A percentile compares a stretch with the other conserved stretches of the same genome.
These are phyloP conservation scores for Helicostylum pulchrum DNA, from an alignment of 192 early-diverging fungal species.

Conservation along the genomic window DNA sequence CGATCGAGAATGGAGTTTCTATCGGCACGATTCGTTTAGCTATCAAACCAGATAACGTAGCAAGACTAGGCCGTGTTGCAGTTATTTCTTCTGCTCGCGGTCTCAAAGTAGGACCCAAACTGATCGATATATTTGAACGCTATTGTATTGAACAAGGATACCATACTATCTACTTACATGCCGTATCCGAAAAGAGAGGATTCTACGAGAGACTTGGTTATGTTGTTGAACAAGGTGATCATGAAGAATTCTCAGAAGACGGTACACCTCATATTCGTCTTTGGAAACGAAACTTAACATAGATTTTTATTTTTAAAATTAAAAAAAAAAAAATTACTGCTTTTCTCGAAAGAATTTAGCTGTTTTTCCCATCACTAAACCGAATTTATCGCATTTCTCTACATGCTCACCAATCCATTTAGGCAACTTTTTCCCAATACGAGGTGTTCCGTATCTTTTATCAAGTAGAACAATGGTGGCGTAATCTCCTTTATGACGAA, in stretches of 20 bases:
- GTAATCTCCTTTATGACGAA: constrained; percentile 86
- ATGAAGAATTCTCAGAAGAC: constrained; percentile 28
- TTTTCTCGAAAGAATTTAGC: constrained; percentile 47
- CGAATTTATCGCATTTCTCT: constrained; percentile 49
- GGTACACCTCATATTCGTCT: constrained; percentile 29
- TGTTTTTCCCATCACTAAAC: constrained; percentile 36
- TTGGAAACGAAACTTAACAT: constrained; percentile 2
- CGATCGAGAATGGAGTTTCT: background rate
- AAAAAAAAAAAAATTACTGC: background rate
- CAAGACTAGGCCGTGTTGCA: constrained; percentile 30
- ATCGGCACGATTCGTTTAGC: constrained; percentile 27
- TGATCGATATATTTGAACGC: no score
- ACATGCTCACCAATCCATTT: constrained; percentile 67
- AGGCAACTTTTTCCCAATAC: constrained; percentile 67
- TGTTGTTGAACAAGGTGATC: constrained; percentile 27
- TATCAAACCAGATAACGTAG: constrained; percentile 14
- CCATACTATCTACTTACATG: no score
- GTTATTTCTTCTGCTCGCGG: constrained; percentile 26
- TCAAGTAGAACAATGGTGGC: constrained; percentile 83
- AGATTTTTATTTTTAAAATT: background rate
- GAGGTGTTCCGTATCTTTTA: constrained; percentile 48
- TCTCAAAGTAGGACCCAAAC: constrained; percentile 15
- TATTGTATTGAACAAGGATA: no score
- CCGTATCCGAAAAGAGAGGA: background rate
- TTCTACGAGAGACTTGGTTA: background rate